These are phyloP conservation scores for Fusarium bulbicola DNA, from an alignment of 2,329 filamentous ascomycete genomes.

Conservation along the genomic window DNA sequence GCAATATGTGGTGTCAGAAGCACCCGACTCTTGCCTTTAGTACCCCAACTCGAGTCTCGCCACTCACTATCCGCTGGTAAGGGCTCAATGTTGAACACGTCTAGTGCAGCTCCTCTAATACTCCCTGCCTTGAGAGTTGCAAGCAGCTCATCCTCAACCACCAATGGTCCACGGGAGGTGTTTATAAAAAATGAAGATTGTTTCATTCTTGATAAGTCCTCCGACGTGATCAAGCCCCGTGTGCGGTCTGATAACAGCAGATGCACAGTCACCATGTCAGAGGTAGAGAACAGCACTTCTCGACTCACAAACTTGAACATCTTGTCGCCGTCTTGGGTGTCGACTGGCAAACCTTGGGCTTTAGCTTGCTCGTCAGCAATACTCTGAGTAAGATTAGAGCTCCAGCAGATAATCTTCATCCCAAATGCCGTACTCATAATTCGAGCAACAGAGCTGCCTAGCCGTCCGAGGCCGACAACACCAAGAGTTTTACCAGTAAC, in stretches of 20 bases:
- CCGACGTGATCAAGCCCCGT: not conserved
- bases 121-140: not conserved
- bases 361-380: not conserved
- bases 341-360: not conserved
- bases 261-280: not conserved
- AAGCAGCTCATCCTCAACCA: not conserved
- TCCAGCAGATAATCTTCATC: conserved; percentile 2
- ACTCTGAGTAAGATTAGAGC: not conserved
- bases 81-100: not conserved
- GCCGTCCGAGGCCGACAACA: not conserved
- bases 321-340: not conserved
- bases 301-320: not conserved
- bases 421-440: not conserved
- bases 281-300: not conserved
- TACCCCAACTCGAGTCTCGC: not conserved
- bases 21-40: not conserved
- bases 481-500: not conserved
- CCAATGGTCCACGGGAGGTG: not conserved
- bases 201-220: not conserved
- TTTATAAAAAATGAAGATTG: not conserved
- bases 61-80: not conserved
- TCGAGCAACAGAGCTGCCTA: not conserved
- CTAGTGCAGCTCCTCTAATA: not conserved
- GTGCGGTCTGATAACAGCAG: not conserved
- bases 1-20: not conserved